Evolutionary conservation across 1,284 basidiomycete species (phyloP).

Genomic region (Heterobasidion occidentale): DNA sequence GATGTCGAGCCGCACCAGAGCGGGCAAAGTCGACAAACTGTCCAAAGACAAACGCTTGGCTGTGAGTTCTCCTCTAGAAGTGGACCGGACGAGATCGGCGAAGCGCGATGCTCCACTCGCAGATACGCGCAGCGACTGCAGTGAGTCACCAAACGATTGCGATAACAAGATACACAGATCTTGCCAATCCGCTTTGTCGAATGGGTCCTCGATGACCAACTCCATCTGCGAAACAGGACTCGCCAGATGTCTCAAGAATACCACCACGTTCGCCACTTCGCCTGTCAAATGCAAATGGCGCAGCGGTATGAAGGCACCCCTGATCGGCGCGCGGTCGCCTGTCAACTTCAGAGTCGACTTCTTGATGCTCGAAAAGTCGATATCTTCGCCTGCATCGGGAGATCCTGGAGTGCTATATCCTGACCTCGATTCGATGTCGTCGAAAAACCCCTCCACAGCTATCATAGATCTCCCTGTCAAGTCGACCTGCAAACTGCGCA

Average conservation of each 20-base stretch:
- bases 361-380: slow-evolving; percentile 63
- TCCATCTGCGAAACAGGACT: slow-evolving; percentile 55
- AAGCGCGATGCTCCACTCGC: slow-evolving; percentile 59
- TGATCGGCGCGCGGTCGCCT: slow-evolving; percentile 20
- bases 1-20: slow-evolving; percentile 53
- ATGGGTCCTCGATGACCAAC: slow-evolving; percentile 68
- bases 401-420: slow-evolving; percentile 55
- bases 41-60: slow-evolving; percentile 49
- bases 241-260: slow-evolving; percentile 61
- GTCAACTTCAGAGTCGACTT: slow-evolving; percentile 57
- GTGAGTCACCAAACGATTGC: slow-evolving; percentile 48
- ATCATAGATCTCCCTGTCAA: slow-evolving; percentile 56
- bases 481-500: slow-evolving; percentile 61
- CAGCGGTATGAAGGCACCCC: slow-evolving; percentile 45
- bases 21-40: slow-evolving; percentile 44
- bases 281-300: slow-evolving; percentile 59
- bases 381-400: slow-evolving; percentile 63
- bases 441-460: slow-evolving; percentile 71
- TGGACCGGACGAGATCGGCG: slow-evolving; percentile 57
- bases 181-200: slow-evolving; percentile 63
- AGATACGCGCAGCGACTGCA: slow-evolving; percentile 51
- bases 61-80: slow-evolving; percentile 39
- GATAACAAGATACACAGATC: slow-evolving; percentile 54
- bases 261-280: slow-evolving; percentile 55
- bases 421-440: slow-evolving; percentile 49